Conservation (phyloP, 768 basidiomycete species). For the Hydnum rufescens region DNA sequence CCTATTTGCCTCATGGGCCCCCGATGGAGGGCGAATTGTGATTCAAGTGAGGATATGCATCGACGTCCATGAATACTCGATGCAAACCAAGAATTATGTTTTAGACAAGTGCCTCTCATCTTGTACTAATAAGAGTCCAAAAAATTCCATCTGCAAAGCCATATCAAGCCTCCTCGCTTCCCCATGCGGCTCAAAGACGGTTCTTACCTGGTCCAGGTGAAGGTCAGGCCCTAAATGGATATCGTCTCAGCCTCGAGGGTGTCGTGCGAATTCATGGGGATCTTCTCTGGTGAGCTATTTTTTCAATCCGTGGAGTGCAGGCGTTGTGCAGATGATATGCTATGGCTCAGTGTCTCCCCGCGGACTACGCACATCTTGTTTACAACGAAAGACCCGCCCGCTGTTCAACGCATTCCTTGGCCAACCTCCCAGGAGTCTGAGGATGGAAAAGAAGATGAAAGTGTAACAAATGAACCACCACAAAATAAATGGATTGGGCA, state of each 20-base stretch:
- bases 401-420: slow-evolving; percentile 75
- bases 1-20: slow-evolving; percentile 54
- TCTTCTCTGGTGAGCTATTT: slow-evolving; percentile 44
- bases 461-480: slow-evolving; percentile 15
- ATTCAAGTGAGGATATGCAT: slow-evolving; percentile 37
- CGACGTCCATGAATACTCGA: slow-evolving; percentile 3
- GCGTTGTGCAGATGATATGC: slow-evolving; percentile 3
- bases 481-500: slow-evolving; percentile 27
- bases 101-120: slow-evolving; percentile 62
- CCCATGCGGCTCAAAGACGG: slow-evolving; percentile 35
- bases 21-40: slow-evolving; percentile 59
- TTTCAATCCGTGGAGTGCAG: background rate
- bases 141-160: slow-evolving; percentile 34
- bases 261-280: slow-evolving; percentile 61
- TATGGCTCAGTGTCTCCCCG: slow-evolving; percentile 56
- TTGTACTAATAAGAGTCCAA: slow-evolving; percentile 54
- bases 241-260: slow-evolving; percentile 56
- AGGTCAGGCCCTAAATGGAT: slow-evolving; percentile 44
- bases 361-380: slow-evolving; percentile 49
- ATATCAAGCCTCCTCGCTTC: slow-evolving; percentile 34
- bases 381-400: slow-evolving; percentile 51
- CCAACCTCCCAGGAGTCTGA: slow-evolving; percentile 22
- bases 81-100: background rate
- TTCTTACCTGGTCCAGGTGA: slow-evolving; percentile 72
- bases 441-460: slow-evolving; percentile 22